Conservation (phyloP, 2,329 filamentous ascomycete species). For the Diplodia intermedia region DNA sequence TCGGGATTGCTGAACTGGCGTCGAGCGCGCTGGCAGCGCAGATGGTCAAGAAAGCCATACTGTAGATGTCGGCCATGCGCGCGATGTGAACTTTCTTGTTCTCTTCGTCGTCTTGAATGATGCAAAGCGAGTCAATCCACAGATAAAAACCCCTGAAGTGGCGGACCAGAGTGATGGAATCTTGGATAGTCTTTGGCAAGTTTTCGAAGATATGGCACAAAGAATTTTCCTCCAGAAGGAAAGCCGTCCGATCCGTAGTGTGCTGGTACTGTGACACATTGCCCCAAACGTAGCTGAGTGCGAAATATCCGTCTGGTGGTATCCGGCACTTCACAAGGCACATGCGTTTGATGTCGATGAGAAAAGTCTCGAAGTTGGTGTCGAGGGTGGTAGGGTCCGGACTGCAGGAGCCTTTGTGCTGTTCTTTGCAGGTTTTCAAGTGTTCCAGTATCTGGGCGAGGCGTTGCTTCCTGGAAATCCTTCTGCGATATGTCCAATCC, state of each 20-base stretch:
- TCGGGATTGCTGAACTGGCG: not conserved
- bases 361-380: not conserved
- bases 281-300: slow-evolving; percentile 1
- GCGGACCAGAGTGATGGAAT: not conserved
- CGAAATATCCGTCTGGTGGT: not conserved
- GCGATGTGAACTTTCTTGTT: not conserved
- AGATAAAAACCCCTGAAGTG: not conserved
- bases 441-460: not conserved
- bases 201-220: not conserved
- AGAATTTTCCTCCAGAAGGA: not conserved
- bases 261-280: not conserved
- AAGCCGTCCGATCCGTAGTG: not conserved
- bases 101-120: not conserved
- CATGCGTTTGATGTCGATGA: not conserved
- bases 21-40: not conserved
- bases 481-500: too few relatives aligned
- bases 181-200: not conserved
- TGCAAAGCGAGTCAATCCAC: not conserved
- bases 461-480: too few relatives aligned
- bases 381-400: not conserved
- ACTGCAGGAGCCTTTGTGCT: not conserved
- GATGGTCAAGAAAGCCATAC: not conserved
- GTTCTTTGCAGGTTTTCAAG: not conserved
- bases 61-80: not conserved
- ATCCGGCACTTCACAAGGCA: not conserved